These are phyloP conservation scores for Nemania serpens DNA, from an alignment of 2,329 filamentous ascomycete species.

Conservation along the genomic window DNA sequence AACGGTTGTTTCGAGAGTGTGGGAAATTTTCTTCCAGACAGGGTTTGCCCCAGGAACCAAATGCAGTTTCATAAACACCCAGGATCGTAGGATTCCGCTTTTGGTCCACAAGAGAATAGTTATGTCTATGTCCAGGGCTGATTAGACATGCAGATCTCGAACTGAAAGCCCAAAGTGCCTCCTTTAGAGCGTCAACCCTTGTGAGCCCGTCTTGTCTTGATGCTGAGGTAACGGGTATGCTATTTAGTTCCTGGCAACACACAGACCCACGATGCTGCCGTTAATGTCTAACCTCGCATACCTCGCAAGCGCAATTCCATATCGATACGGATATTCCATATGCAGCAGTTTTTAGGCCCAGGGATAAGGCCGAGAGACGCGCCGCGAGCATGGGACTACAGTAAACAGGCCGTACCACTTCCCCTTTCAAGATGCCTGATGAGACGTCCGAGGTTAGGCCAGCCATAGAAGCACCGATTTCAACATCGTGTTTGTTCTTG, in stretches of 20 bases:
- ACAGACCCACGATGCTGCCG: background rate
- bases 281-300: background rate
- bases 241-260: background rate
- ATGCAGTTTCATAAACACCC: conserved; percentile 1
- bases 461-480: background rate
- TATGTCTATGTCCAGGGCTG: background rate
- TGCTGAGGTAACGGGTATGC: background rate
- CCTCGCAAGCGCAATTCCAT: background rate
- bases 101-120: background rate
- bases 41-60: background rate
- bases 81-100: background rate
- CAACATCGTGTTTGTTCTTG: background rate
- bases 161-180: too few relatives aligned
- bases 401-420: conserved; percentile 12
- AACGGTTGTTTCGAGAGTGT: too few relatives aligned
- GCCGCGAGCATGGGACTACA: conserved; percentile 8
- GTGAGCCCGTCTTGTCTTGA: background rate
- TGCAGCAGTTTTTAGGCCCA: background rate
- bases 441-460: conserved; percentile 1
- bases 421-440: conserved; percentile 12
- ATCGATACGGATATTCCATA: background rate
- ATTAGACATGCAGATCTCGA: background rate
- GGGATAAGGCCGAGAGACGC: conserved; percentile 13
- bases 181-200: background rate
- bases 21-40: too few relatives aligned